Evolutionary conservation across 2,329 filamentous ascomycete species (phyloP).

Genomic region (Fusarium begoniae): DNA sequence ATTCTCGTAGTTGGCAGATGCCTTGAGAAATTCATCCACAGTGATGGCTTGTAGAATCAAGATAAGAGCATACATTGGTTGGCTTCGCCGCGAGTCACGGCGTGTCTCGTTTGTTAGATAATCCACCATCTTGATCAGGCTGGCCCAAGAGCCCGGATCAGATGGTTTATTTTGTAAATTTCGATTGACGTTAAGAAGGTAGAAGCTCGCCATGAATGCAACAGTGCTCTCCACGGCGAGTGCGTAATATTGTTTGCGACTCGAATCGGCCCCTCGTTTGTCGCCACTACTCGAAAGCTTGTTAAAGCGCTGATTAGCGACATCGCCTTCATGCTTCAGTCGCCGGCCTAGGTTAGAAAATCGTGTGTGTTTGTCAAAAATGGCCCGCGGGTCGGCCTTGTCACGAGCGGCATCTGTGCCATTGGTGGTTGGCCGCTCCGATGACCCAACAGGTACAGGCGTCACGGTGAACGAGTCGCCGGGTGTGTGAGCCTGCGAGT

Average conservation of each 20-base stretch:
- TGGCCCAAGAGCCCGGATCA: slow-evolving; percentile 55
- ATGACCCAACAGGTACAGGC: slow-evolving; percentile 39
- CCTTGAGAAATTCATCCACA: slow-evolving; percentile 57
- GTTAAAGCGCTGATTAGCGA: slow-evolving; percentile 48
- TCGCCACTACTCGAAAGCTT: slow-evolving; percentile 37
- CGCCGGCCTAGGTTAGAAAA: slow-evolving; percentile 57
- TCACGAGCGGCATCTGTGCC: slow-evolving; percentile 45
- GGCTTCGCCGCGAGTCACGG: slow-evolving; percentile 47
- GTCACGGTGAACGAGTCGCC: slow-evolving; percentile 53
- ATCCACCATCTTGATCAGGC: slow-evolving; percentile 56
- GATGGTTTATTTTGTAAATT: slow-evolving; percentile 54
- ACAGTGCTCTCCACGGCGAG: slow-evolving; percentile 61
- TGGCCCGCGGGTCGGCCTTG: slow-evolving; percentile 40
- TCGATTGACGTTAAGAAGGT: slow-evolving; percentile 57
- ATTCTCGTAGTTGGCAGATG: slow-evolving; percentile 43
- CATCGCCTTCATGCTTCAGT: slow-evolving; percentile 65
- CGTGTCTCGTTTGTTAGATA: slow-evolving; percentile 53
- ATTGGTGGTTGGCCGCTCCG: slow-evolving; percentile 43
- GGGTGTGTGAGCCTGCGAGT: slow-evolving; percentile 62
- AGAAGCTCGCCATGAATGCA: slow-evolving; percentile 64
- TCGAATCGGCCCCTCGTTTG: slow-evolving; percentile 43
- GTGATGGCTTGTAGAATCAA: slow-evolving; percentile 56
- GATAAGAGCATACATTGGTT: slow-evolving; percentile 54
- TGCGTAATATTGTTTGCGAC: slow-evolving; percentile 53
- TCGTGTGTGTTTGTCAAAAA: slow-evolving; percentile 49